Evolutionary conservation across 768 basidiomycete genomes (phyloP).

Genomic region (Terana coerulea): DNA sequence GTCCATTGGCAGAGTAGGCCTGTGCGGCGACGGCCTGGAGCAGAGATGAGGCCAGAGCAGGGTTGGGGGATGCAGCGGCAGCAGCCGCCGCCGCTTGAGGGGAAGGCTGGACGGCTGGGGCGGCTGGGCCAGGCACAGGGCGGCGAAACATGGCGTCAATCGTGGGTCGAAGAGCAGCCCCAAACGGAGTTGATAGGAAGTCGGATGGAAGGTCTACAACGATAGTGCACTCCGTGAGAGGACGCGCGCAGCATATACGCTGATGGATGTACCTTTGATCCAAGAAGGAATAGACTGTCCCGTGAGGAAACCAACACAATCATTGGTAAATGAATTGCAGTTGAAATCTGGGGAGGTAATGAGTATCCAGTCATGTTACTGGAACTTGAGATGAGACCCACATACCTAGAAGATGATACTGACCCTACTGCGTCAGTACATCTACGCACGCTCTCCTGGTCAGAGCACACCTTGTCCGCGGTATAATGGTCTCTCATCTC

Average conservation of each 20-base stretch:
- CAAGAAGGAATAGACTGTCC: slow-evolving; percentile 76
- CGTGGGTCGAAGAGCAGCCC: slow-evolving; percentile 78
- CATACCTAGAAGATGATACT: slow-evolving; percentile 86
- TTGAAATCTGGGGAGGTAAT: slow-evolving; percentile 64
- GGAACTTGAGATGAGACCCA: neutral
- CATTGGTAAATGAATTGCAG: slow-evolving; percentile 93
- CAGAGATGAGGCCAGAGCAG: slow-evolving; percentile 49
- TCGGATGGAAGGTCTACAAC: slow-evolving; percentile 68
- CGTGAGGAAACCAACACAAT: slow-evolving; percentile 82
- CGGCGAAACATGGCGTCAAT: slow-evolving; percentile 87
- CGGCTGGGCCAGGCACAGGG: slow-evolving; percentile 40
- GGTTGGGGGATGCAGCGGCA: slow-evolving; percentile 36
- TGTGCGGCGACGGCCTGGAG: slow-evolving; percentile 55
- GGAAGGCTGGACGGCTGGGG: slow-evolving; percentile 27
- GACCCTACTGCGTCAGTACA: neutral
- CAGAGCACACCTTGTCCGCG: slow-evolving; percentile 70
- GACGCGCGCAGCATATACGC: too few species aligned
- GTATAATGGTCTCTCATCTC: slow-evolving; percentile 81
- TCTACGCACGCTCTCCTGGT: neutral
- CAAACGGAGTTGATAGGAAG: slow-evolving; percentile 88
- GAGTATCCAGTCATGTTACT: neutral
- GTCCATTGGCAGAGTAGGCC: slow-evolving; percentile 31
- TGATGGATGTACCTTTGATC: slow-evolving; percentile 76
- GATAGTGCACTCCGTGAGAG: neutral
- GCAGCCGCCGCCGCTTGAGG: slow-evolving; percentile 28